Conservation (phyloP, 2,329 filamentous ascomycete genomes). For the Fusarium caatingaense region DNA sequence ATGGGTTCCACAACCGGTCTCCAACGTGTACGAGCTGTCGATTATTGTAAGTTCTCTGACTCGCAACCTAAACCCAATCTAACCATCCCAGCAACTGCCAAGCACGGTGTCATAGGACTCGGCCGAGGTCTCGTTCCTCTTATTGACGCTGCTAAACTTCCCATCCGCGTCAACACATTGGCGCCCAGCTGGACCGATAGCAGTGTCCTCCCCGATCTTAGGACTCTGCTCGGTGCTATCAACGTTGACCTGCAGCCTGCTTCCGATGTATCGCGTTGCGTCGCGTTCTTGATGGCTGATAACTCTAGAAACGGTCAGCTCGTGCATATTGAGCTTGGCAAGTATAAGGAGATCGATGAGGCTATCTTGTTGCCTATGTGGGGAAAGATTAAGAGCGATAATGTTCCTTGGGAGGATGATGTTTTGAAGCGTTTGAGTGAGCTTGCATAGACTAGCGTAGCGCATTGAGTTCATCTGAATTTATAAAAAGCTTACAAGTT, state of each 20-base stretch:
- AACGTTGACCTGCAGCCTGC: slow-evolving; percentile 58
- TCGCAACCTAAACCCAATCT: neutral
- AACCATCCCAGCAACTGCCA: slow-evolving; percentile 56
- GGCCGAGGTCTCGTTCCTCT: slow-evolving; percentile 59
- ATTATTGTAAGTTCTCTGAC: slow-evolving; percentile 57
- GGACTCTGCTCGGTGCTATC: slow-evolving; percentile 52
- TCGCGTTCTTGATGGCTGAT: slow-evolving; percentile 63
- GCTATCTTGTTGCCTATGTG: slow-evolving; percentile 52
- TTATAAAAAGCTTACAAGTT: neutral
- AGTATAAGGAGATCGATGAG: slow-evolving; percentile 66
- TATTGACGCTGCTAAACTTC: slow-evolving; percentile 51
- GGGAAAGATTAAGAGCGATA: slow-evolving; percentile 47
- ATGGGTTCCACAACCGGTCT: slow-evolving; percentile 63
- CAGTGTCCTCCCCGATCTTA: slow-evolving; percentile 56
- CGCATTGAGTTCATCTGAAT: neutral
- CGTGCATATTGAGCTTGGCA: slow-evolving; percentile 62
- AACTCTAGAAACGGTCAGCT: slow-evolving; percentile 60
- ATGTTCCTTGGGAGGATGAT: slow-evolving; percentile 52
- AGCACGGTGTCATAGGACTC: slow-evolving; percentile 66
- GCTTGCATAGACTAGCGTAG: neutral
- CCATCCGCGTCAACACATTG: slow-evolving; percentile 67
- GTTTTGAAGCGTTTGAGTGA: slow-evolving; percentile 43
- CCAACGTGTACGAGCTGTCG: slow-evolving; percentile 61
- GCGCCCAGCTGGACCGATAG: slow-evolving; percentile 67
- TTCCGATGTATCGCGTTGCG: slow-evolving; percentile 60